Base-by-base conservation (phyloP, 768 basidiomycete genomes). In the Udeniomyces megalosporus region DNA sequence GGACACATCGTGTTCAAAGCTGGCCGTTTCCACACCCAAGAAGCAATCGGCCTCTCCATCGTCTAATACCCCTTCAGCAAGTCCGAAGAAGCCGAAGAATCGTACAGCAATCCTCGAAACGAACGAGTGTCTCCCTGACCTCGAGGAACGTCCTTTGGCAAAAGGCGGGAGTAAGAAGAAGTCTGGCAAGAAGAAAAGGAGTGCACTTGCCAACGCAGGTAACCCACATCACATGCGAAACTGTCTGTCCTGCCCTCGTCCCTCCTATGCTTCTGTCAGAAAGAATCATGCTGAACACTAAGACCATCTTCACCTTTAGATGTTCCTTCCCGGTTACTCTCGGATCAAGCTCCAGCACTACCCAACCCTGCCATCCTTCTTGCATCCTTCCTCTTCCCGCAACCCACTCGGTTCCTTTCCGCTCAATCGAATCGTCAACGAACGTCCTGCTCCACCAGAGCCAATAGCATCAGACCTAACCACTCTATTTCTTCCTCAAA, bases 221-320 rank as follows among this genome's bases (percentile, higher is more conserved):
- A 95, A 97, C 71, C 91, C 89, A 3, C 93, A 97, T 74, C 92
- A 95, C 75, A 79, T 92, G 62, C 80, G 85, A 70, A 96, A 96
- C 76, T 97, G 62, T 63, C 47, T 91, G 75, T 88, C 89, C 17
- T 90, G 88, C 48, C 79, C 88, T 17, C 75, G 88, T 57, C 84
- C 88, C 3, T 72, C 78, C 68, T 75, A 79, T 12, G 64, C 26
- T 46, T 26, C 34, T 51, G 14, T 22, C 35, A 7, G 4, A 2
- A 31, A 12, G 47, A 22, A 42, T 20, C 38, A 29, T 29, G 15
- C n/a, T 34, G n/a, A n/a, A n/a, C n/a, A n/a, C n/a, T n/a, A n/a
- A n/a, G n/a, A n/a, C 5, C 29, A n/a, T 49, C 20, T 26, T 56
- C 22, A n/a, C 29, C 17, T 22, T 46, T 38, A 47, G 31, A 55